A percentile compares a stretch with the other conserved stretches of the same genome.
Conservation (phyloP, 2,329 filamentous ascomycete species). For the Aspergillus ochraceoroseus region DNA sequence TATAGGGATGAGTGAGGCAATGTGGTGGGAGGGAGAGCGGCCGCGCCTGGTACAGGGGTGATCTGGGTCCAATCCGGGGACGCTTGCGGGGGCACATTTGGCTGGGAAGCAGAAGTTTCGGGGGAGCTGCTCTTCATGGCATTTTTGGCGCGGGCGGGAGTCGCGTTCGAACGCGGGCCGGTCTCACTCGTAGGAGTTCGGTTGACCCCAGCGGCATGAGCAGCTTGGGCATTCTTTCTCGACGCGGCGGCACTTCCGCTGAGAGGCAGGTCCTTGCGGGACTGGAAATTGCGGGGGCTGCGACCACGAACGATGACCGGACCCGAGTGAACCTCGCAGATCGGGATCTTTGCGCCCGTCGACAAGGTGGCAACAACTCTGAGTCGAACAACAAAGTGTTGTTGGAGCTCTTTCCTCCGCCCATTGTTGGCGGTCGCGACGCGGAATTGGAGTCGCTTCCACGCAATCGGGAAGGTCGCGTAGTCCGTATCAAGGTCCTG, state of each 20-base stretch:
- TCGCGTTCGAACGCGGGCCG: slow-evolving; percentile 26
- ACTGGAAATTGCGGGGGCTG: slow-evolving; percentile 91
- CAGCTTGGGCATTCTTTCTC: slow-evolving; percentile 60
- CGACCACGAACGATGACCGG: slow-evolving; percentile 90
- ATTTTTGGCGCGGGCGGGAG: slow-evolving; percentile 28
- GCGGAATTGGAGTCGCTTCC: slow-evolving; percentile 88
- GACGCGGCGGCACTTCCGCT: slow-evolving; percentile 71
- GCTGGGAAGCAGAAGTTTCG: slow-evolving; percentile 31
- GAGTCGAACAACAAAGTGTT: slow-evolving; percentile 87
- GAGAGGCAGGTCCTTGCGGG: slow-evolving; percentile 85
- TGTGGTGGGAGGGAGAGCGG: slow-evolving; percentile 18
- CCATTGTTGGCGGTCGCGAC: slow-evolving; percentile 97
- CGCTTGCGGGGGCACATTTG: slow-evolving; percentile 23
- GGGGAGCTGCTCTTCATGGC: slow-evolving; percentile 36
- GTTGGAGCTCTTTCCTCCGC: slow-evolving; percentile 86
- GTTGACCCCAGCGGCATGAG: slow-evolving; percentile 29
- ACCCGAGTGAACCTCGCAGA: slow-evolving; percentile 79
- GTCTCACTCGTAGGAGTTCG: slow-evolving; percentile 33
- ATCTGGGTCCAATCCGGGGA: slow-evolving; percentile 39
- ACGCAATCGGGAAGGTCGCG: slow-evolving; percentile 86
- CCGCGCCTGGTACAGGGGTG: slow-evolving; percentile 23
- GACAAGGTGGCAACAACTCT: slow-evolving; percentile 79
- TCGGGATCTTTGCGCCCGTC: slow-evolving; percentile 73
- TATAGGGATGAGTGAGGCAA: slow-evolving; percentile 39
- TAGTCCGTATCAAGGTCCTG: slow-evolving; percentile 73